Evolutionary conservation across 1,284 basidiomycete species (phyloP), one percentile per base, ranked within the genome.

Genomic region (Acaromyces ingoldii): DNA sequence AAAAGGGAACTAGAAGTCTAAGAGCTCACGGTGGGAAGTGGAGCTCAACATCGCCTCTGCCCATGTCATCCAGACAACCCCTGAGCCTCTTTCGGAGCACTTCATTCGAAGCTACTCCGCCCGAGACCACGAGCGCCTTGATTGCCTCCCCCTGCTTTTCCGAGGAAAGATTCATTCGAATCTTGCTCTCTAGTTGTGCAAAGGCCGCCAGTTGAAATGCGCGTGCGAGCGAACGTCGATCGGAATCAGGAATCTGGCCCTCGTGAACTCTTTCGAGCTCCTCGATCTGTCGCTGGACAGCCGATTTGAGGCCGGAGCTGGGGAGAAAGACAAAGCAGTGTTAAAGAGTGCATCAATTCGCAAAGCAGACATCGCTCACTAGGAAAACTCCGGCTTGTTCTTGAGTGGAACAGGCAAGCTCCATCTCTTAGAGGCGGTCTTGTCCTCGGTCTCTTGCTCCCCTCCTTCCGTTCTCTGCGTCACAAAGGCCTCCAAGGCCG

Each of bases 41-140:
- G 13, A 72, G 48, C 9, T 45, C 7, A 1, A 63, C 61, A 24
- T 72, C 66, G 4, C 33, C 2, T 6, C 62, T 52, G 0, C 50
- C 55, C 1, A 57, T 38, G 9, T n/a, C 28, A 24, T 62, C 50
- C 6, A 74, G 58, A 9, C 55, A 53, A 4, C 19, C 21, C 5
- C 60, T 25, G 26, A 74, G 51, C 3, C 49, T 37, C n/a, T 42
- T 19, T 6, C 72, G 63, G 17, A 74, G 55, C 21, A 55, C 61
- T 25, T 17, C 7, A 37, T 75, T 75, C 40, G 61, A 61, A 3
- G 72, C 72, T 3, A 75, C 72, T 11, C 72, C 72, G 9, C 72
- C 72, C 37, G 67, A 67, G 45, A 63, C 62, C 17, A 75, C 70
- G 22, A 75, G 37, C 21, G 62, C 57, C 9, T 44, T 48, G 49